Conservation (phyloP, 2,329 filamentous ascomycete genomes). For the Penicillium sp. region DNA sequence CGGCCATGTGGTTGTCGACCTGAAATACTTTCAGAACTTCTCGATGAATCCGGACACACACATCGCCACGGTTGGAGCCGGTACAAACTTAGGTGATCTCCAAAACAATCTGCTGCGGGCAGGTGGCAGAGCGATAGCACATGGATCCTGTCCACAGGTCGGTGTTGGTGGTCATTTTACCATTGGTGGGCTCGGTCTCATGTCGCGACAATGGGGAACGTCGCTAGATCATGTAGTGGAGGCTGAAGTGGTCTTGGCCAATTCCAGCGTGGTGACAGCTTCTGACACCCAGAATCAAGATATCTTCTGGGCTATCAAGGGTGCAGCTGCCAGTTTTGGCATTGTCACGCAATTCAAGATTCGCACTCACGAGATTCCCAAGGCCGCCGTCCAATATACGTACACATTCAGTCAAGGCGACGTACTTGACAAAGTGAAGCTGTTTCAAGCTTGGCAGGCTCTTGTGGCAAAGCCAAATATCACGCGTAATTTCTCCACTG, state of each 20-base stretch:
- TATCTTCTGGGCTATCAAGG: constrained; percentile 38
- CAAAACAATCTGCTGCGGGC: constrained; percentile 31
- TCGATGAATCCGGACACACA: constrained; percentile 32
- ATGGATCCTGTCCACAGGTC: constrained; percentile 41
- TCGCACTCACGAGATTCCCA: constrained; percentile 37
- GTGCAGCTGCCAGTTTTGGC: constrained; percentile 40
- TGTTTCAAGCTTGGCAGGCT: constrained; percentile 60
- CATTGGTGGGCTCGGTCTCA: constrained; percentile 42
- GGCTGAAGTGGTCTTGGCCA: constrained; percentile 51
- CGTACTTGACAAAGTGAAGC: constrained; percentile 48
- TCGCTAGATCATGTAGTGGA: constrained; percentile 52
- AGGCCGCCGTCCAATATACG: constrained; percentile 58
- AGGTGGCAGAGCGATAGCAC: constrained; percentile 37
- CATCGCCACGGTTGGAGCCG: constrained; percentile 38
- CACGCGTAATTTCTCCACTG: constrained; percentile 58
- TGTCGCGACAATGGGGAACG: constrained; percentile 51
- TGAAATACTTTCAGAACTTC: constrained; percentile 34
- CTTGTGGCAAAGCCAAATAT: constrained; percentile 56
- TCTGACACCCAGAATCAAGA: constrained; percentile 33
- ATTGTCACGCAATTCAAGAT: constrained; percentile 43
- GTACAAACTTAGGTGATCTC: constrained; percentile 36
- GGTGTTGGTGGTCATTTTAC: constrained; percentile 44
- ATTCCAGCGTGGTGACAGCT: constrained; percentile 34
- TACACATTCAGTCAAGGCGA: constrained; percentile 55
- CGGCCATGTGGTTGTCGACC: constrained; percentile 33